Conservation (phyloP, 768 basidiomycete species). For the Lactarius pseudohatsudake region DNA sequence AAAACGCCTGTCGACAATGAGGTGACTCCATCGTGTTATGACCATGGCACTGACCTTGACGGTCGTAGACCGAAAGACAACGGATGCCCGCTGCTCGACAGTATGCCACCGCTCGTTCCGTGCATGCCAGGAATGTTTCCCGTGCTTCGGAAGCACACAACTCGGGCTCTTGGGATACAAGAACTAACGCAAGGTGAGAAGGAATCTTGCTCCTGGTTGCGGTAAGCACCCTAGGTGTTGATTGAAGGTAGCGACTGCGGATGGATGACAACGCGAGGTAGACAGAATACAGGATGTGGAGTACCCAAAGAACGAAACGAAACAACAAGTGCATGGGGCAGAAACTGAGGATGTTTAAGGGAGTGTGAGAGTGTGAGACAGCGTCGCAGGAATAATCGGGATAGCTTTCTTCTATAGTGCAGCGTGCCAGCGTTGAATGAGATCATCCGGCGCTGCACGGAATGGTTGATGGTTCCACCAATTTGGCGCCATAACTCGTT, state of each 20-base stretch:
- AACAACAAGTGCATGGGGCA: constrained; percentile 45
- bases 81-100: constrained; percentile 61
- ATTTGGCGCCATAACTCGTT: constrained; percentile 2
- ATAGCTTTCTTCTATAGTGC: constrained; percentile 2
- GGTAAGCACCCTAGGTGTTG: constrained; percentile 48
- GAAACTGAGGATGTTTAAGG: neutral
- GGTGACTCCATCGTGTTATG: neutral
- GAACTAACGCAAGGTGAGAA: constrained; percentile 62
- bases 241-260: constrained; percentile 40
- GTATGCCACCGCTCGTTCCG: constrained; percentile 56
- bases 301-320: constrained; percentile 47
- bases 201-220: constrained; percentile 60
- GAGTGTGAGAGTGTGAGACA: constrained; percentile 1
- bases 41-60: constrained; percentile 50
- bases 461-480: constrained; percentile 10
- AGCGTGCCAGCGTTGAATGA: constrained; percentile 1
- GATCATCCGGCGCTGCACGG: constrained; percentile 6
- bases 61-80: constrained; percentile 71
- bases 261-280: constrained; percentile 43
- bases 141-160: constrained; percentile 40
- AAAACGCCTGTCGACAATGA: constrained; percentile 34
- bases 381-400: neutral
- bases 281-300: constrained; percentile 59
- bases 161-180: constrained; percentile 46
- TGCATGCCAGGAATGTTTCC: constrained; percentile 50